Evolutionary conservation across 2,329 filamentous ascomycete genomes (phyloP).

Genomic region (Diaporthe longicolla): DNA sequence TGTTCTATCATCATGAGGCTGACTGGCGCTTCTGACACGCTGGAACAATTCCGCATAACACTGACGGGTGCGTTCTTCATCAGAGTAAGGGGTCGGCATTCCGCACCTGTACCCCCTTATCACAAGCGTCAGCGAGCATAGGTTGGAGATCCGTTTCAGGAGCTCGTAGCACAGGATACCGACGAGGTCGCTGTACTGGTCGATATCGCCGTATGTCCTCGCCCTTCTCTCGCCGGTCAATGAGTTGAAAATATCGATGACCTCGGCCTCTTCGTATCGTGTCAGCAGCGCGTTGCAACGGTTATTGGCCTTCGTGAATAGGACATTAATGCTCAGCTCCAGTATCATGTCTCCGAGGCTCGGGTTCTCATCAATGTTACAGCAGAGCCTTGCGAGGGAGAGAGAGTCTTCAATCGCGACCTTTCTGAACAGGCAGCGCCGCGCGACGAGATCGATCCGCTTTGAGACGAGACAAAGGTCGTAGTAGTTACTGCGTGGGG

Average conservation of each 20-base stretch:
- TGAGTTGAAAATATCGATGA: neutral
- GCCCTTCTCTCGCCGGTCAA: rapidly evolving
- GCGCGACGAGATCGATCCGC: neutral
- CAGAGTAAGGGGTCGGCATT: neutral
- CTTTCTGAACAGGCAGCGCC: neutral
- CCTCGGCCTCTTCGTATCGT: neutral
- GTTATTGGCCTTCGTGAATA: too few relatives aligned
- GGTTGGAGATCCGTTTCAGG: neutral
- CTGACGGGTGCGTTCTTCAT: too few relatives aligned
- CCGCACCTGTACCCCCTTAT: neutral
- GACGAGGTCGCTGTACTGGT: neutral
- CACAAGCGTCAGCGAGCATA: neutral
- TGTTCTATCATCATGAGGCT: neutral
- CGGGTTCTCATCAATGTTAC: neutral
- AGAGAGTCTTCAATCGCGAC: neutral
- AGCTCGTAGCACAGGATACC: neutral
- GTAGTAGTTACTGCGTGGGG: neutral
- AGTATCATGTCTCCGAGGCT: neutral
- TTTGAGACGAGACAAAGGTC: neutral
- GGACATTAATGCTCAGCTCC: neutral
- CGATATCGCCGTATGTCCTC: neutral
- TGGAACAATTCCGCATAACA: neutral
- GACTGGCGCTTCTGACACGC: neutral
- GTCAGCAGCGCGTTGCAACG: too few relatives aligned
- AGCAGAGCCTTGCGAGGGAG: neutral